These are phyloP conservation scores for Botrytis porri DNA, from an alignment of 2,329 filamentous ascomycete genomes.

Conservation along the genomic window DNA sequence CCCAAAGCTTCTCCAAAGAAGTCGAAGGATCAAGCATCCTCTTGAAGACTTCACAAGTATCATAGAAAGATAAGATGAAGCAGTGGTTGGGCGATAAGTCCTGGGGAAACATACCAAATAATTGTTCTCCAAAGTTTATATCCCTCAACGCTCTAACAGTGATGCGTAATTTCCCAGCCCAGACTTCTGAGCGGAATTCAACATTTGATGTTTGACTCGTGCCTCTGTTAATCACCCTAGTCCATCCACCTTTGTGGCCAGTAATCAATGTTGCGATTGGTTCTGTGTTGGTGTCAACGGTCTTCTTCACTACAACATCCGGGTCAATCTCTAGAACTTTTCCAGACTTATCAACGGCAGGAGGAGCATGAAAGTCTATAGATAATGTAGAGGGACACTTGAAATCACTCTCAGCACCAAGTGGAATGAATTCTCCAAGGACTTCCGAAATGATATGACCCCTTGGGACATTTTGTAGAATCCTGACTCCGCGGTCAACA, in stretches of 20 bases:
- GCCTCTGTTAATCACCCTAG: slow-evolving; percentile 6
- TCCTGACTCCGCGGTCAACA: slow-evolving; percentile 12
- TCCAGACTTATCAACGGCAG: slow-evolving; percentile 1
- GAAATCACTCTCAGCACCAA: slow-evolving; percentile 1
- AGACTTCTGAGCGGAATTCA: not conserved
- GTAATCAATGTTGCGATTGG: slow-evolving; percentile 16
- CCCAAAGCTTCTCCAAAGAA: not conserved
- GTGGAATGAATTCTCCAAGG: slow-evolving; percentile 14
- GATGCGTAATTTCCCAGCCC: slow-evolving; percentile 17
- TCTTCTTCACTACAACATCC: not conserved
- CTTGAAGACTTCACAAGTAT: not conserved
- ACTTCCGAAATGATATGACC: slow-evolving; percentile 6
- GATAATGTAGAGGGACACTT: not conserved
- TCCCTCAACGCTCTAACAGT: slow-evolving; percentile 4
- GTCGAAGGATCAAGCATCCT: not conserved
- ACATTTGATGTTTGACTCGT: slow-evolving; percentile 2
- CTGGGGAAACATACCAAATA: not conserved
- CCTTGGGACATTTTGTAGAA: not conserved
- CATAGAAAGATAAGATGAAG: not conserved
- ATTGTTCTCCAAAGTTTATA: slow-evolving; percentile 19
- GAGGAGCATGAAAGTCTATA: slow-evolving; percentile 13
- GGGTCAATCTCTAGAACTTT: not conserved
- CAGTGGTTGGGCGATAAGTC: not conserved
- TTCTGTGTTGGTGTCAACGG: not conserved
- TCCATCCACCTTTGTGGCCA: slow-evolving; percentile 15